Base-by-base conservation (phyloP, 2,329 filamentous ascomycete genomes). In the Xylaria sp. region DNA sequence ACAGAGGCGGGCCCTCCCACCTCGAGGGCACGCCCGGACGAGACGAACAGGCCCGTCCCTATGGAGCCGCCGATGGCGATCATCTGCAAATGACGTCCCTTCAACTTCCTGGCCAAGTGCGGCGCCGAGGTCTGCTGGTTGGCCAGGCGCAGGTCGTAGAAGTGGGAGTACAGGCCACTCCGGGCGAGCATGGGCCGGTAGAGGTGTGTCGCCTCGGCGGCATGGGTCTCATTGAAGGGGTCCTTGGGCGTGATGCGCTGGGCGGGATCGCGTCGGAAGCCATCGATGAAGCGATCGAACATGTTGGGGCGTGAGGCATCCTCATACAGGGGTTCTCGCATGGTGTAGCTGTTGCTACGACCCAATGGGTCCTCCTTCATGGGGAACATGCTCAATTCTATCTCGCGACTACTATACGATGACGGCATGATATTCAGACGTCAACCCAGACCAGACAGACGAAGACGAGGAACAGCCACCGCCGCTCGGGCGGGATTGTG, bases 31-130 rank as follows among this genome's bases (percentile, higher is more conserved):
- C 78, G 80, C 55, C 90, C 91, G 0, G 90, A 93, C 19, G 90
- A 89, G 46, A 97, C 90, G 72, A 96, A 96, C 2, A 97, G 79
- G 65, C 92, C 92, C 23, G 89, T 92, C 60, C 88, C 90, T 69
- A 96, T 96, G 9, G 90, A 93, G 49, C 92, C 92, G 67, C 92
- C 92, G 66, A 97, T 96, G 11, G 93, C 93, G 79, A 97, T 97
- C 93, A 97, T 97, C 78, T 97, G 92, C 71, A 97, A 72, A 78
- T 97, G 93, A 52, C 92, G 82, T 18, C 87, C 86, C 76, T 95
- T 94, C 66, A 96, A 76, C 72, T 86, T 87, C 69, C 92, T 82
- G 54, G 89, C 85, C 54, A 97, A 80, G 6, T 88, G 85, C 51
- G 90, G 88, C 65, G 87, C 82, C 3, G 90, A 89, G 1, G 91